A percentile compares a stretch with the other conserved stretches of the same genome.
These are phyloP conservation scores for Crithidia acanthocephali DNA, from an alignment of 208 protist genomes.

Conservation along the genomic window DNA sequence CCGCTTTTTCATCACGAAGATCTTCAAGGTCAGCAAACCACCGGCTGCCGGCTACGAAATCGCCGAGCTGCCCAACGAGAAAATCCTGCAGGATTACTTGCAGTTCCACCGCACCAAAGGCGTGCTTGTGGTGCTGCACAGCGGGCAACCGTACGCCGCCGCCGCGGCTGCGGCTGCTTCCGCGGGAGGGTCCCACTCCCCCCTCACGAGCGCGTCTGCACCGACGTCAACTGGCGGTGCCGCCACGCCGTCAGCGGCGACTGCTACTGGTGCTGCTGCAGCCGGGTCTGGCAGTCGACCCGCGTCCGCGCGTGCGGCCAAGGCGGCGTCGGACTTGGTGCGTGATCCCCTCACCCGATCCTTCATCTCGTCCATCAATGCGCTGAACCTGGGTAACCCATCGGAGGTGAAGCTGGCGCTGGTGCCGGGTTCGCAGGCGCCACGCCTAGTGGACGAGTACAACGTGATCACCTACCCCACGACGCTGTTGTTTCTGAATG, in stretches of 20 bases:
- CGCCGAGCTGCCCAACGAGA: slow-evolving; percentile 83
- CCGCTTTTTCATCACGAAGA: slow-evolving; percentile 60
- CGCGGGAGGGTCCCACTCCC: slow-evolving; percentile 3
- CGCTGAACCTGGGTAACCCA: slow-evolving; percentile 77
- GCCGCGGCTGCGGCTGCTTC: slow-evolving; percentile 13
- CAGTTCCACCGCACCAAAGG: slow-evolving; percentile 62
- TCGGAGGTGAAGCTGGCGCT: slow-evolving; percentile 80
- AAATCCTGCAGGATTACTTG: slow-evolving; percentile 71
- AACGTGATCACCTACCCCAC: slow-evolving; percentile 81
- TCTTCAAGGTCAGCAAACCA: slow-evolving; percentile 70
- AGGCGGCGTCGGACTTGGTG: slow-evolving; percentile 23
- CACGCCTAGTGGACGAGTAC: slow-evolving; percentile 68
- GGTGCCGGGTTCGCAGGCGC: slow-evolving; percentile 66
- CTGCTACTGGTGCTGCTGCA: too few relatives aligned
- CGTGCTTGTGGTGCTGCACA: slow-evolving; percentile 76
- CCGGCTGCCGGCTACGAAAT: slow-evolving; percentile 86
- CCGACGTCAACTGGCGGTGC: not conserved
- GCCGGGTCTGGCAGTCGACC: not conserved
- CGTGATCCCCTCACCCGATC: slow-evolving; percentile 71
- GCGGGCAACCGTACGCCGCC: slow-evolving; percentile 30
- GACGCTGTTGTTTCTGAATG: slow-evolving; percentile 74
- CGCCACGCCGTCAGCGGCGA: not conserved
- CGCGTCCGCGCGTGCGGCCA: not conserved
- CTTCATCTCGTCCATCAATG: slow-evolving; percentile 84
- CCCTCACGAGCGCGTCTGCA: slow-evolving; percentile 10